Evolutionary conservation across 768 basidiomycete species (phyloP).

Genomic region (Gyrodon lividus): DNA sequence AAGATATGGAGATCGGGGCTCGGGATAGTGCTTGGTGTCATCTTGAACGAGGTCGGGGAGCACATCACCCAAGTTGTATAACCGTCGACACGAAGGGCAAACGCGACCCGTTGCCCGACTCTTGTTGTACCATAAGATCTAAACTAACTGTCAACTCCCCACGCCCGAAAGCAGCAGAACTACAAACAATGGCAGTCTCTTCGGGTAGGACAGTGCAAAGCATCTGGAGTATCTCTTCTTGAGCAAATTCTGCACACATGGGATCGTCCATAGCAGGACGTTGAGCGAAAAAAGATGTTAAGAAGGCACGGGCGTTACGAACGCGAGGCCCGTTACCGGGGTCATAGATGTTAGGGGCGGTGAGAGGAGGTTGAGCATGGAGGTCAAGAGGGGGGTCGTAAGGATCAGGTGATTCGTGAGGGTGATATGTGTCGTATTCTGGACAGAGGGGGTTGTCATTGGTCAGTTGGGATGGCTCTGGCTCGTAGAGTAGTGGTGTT

Average conservation of each 20-base stretch:
- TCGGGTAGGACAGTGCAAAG: conserved; percentile 64
- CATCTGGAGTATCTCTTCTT: conserved; percentile 75
- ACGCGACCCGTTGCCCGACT: conserved; percentile 67
- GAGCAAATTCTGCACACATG: conserved; percentile 75
- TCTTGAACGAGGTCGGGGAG: conserved; percentile 48
- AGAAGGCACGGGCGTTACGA: conserved; percentile 61
- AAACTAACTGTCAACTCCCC: neutral
- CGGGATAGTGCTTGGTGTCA: conserved; percentile 12
- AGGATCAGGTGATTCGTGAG: neutral
- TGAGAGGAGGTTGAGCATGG: conserved; percentile 24
- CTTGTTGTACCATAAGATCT: conserved; percentile 88
- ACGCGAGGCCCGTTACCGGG: conserved; percentile 81
- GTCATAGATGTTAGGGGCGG: conserved; percentile 67
- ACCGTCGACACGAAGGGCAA: conserved; percentile 74
- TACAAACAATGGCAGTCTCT: conserved; percentile 66
- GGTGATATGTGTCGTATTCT: conserved; percentile 7
- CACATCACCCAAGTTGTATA: conserved; percentile 68
- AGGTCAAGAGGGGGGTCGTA: conserved; percentile 1
- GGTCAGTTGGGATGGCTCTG: neutral
- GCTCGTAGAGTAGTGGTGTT: conserved; percentile 6
- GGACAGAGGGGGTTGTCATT: neutral
- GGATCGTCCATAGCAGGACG: conserved; percentile 62
- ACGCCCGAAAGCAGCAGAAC: neutral
- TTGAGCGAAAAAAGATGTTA: conserved; percentile 65
- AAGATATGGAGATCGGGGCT: conserved; percentile 39